phyloP scores from a whole-genome alignment of 2,329 filamentous ascomycete species.

The Aspergillus bombycis region DNA sequence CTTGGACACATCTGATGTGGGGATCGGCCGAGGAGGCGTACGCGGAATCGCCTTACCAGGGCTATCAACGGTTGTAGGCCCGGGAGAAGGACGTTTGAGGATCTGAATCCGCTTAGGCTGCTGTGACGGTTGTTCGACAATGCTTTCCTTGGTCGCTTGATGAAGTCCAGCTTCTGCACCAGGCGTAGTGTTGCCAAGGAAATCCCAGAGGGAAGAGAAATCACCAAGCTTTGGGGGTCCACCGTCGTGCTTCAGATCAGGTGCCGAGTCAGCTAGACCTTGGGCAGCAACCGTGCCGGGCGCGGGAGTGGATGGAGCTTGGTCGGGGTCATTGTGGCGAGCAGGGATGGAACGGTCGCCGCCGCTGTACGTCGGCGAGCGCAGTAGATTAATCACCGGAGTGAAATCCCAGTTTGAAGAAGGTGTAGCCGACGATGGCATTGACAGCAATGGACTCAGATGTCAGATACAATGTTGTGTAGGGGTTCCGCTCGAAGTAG shows the following conservation, averaged over 20 bases:
- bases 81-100: constrained; percentile 21
- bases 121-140: constrained; percentile 9
- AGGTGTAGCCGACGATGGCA: constrained; percentile 31
- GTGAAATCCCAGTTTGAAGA: constrained; percentile 49
- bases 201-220: constrained; percentile 47
- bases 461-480: neutral
- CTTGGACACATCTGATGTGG: constrained; percentile 3
- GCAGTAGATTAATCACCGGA: constrained; percentile 48
- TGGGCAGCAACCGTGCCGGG: neutral
- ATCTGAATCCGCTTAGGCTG: constrained; percentile 20
- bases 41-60: neutral
- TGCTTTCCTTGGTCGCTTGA: neutral
- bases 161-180: constrained; percentile 7
- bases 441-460: constrained; percentile 24
- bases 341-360: constrained; percentile 13
- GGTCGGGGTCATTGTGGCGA: constrained; percentile 17
- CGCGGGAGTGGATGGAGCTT: constrained; percentile 3
- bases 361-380: constrained; percentile 32
- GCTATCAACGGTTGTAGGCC: neutral
- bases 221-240: constrained; percentile 42
- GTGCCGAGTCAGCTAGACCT: neutral
- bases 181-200: constrained; percentile 33
- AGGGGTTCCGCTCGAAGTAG: neutral
- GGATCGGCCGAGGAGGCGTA: constrained; percentile 12
- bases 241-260: constrained; percentile 7